Evolutionary conservation across 257 asterid species (phyloP).

Genomic region (Solanum raphanifolium): DNA sequence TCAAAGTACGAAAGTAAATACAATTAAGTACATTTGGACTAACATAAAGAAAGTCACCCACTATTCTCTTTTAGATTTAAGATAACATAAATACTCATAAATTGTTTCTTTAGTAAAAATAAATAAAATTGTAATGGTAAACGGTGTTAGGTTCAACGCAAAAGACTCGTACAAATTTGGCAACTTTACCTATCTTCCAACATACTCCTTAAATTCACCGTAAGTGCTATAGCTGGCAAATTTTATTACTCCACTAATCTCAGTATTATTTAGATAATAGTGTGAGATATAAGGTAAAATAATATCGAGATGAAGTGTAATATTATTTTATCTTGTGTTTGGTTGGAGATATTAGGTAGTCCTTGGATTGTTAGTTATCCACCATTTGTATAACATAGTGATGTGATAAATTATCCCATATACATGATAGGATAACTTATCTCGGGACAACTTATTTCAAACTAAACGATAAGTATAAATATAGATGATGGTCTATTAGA

Average conservation of each 20-base stretch:
- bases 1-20: background rate
- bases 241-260: background rate
- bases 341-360: no score
- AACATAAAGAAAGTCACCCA: background rate
- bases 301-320: no score
- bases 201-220: background rate
- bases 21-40: background rate
- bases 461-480: background rate
- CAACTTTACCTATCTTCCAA: background rate
- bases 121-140: background rate
- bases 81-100: background rate
- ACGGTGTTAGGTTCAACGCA: background rate
- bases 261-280: background rate
- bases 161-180: background rate
- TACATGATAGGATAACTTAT: no score
- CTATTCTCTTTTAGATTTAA: background rate
- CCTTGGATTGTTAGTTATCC: no score
- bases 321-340: no score
- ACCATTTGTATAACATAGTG: no score
- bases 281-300: no score
- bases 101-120: background rate
- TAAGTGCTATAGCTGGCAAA: background rate
- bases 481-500: background rate
- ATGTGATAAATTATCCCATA: no score
- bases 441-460: no score